Evolutionary conservation across 345 rosid species (phyloP), one percentile per base, ranked within the genome.

Genomic region (Geranium rotundifolium): DNA sequence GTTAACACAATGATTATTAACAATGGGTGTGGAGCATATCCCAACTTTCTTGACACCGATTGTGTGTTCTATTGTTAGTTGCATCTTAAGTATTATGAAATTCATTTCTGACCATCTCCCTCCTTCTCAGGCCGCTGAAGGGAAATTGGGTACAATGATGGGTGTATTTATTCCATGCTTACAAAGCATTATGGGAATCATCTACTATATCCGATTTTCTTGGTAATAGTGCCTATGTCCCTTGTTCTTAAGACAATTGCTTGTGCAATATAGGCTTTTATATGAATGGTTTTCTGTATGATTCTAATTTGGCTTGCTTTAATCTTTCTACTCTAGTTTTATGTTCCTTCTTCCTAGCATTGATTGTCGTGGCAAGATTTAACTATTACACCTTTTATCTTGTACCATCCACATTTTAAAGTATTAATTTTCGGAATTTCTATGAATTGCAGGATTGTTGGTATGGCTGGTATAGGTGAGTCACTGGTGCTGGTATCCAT

Each of bases 121-220:
- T 73, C 65, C 59, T 46, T 59, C 82, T 86, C 91, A 95, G 97
- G 73, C 77, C 58, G 67, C 73, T 60, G 88, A 78, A 58, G 69
- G 80, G 67, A 90, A 95, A 84, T 63, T 90, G 80, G 95, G 97
- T 39, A 95, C 99, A 34, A 46, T 95, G 96, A 95, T 95, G 97
- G 99, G 99, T 67, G 99, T 95, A 62, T 95, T 95, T 58, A 75
- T 95, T 61, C 99, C 99, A 27, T 95, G 99, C 81, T 71, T 95
- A 82, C 99, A 95, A 80, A 95, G 83, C 81, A 95, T 95, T 67
- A 72, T 95, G 79, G 99, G 99, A 77, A 90, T 95, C 73, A 95
- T 95, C 70, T 90, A 86, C 85, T 95, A 95, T 70, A 95, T 95
- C 77, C 96, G 97, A 17, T 95, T 95, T 73, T 75, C 99, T 68